Evolutionary conservation across 257 asterid species (phyloP).

Genomic region (Solanum bulbocastanum): DNA sequence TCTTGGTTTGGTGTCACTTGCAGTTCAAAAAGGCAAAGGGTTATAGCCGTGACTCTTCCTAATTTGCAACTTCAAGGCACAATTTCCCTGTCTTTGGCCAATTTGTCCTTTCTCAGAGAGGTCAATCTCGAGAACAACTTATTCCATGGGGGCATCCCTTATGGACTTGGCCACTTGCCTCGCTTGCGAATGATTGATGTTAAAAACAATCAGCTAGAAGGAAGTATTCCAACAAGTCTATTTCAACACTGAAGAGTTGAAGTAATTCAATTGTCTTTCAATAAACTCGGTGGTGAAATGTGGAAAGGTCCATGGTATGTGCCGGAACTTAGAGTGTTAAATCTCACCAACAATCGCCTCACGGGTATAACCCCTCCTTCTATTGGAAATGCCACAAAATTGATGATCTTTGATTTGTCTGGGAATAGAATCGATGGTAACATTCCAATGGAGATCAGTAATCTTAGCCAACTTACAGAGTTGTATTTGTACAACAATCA

Average conservation of each 20-base stretch:
- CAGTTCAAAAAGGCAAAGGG: not conserved
- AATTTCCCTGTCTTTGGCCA: constrained; percentile 15
- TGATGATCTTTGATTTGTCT: not conserved
- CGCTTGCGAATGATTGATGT: not conserved
- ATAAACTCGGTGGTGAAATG: not conserved
- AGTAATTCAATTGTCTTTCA: not conserved
- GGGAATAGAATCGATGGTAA: not conserved
- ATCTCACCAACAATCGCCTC: not conserved
- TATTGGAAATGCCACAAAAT: not conserved
- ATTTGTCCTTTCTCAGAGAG: constrained; percentile 18
- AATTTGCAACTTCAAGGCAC: constrained; percentile 15
- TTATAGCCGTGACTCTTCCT: constrained; percentile 7
- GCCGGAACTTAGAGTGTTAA: not conserved
- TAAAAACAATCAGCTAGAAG: not conserved
- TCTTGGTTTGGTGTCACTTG: not conserved
- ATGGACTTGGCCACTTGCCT: not conserved
- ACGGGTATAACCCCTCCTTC: not conserved
- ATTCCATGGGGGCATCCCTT: not conserved
- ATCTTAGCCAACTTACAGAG: not conserved
- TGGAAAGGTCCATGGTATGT: not conserved
- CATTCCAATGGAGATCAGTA: not conserved
- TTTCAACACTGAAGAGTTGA: not conserved
- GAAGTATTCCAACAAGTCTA: not conserved
- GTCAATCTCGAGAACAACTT: not conserved
- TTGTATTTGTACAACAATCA: not conserved